Base-by-base conservation (phyloP, 2,329 filamentous ascomycete genomes). In the Proliferodiscus dingleyae region DNA sequence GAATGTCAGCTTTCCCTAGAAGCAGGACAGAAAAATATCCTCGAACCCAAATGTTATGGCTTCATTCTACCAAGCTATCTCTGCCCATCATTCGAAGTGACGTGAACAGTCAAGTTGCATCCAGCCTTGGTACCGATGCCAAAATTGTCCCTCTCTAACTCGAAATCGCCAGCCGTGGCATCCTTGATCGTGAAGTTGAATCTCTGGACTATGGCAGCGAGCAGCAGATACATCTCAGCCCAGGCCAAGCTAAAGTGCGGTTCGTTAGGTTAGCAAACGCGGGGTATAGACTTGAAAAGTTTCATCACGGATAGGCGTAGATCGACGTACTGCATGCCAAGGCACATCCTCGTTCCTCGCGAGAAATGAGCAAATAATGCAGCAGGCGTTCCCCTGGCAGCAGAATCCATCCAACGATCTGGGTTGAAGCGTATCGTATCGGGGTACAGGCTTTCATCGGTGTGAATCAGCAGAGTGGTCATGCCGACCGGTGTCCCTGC, bases 391-490 rank as follows among this genome's bases (percentile, higher is more conserved):
- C 32, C 26, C n/a, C n/a, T n/a, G n/a, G n/a, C n/a, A 22, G 46
- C 34, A 24, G 38, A 22, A 3, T 41, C 26, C 4, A 49, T 30
- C 50, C 50, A 47, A 9, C 46, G 30, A 16, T 52, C 46, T 10
- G 50, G 46, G 2, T 15, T 21, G 36, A 49, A 51, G 9, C 38
- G 13, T 23, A 34, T 13, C 9, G 45, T 37, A n/a, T 37, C 11
- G 22, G 49, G 49, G 36, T 40, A 54, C 16, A 52, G 47, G 23
- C 33, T 26, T 28, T 47, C 33, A 38, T 52, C 41, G 34, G 49
- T 40, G 32, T 46, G 46, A 16, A 54, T 22, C 7, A 21, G 10
- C 3, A 46, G 16, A 23, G 21, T 41, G 8, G 39, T 33, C 45
- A 46, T 51, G 5, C 24, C 7, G 7, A 45, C 29, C 5, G 44